These are phyloP conservation scores for Solanum dulcamara DNA, from an alignment of 257 asterid genomes.

Conservation along the genomic window DNA sequence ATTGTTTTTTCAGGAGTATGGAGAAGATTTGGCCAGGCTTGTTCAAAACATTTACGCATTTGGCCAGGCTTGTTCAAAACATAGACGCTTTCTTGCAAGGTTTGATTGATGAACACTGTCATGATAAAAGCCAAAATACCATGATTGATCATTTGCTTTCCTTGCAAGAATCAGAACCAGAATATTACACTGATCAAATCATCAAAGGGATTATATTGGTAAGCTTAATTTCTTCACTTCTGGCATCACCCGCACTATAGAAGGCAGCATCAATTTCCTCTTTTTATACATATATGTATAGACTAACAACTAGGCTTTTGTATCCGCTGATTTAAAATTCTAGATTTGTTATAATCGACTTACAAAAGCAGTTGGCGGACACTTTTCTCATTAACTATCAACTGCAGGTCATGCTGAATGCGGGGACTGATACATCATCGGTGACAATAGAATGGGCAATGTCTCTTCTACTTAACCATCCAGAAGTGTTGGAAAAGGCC, in stretches of 20 bases:
- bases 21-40: conserved; percentile 21
- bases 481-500: conserved; percentile 32
- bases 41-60: neutral
- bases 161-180: conserved; percentile 43
- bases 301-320: neutral
- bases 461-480: conserved; percentile 47
- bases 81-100: conserved; percentile 39
- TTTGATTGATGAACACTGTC: conserved; percentile 31
- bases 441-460: conserved; percentile 59
- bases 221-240: neutral
- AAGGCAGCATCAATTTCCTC: neutral
- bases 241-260: neutral
- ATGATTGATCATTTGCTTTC: conserved; percentile 51
- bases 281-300: neutral
- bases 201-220: conserved; percentile 45
- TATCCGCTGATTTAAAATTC: neutral
- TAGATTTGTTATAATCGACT: neutral
- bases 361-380: neutral
- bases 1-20: neutral
- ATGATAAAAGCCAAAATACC: neutral
- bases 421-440: conserved; percentile 42
- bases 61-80: conserved; percentile 2
- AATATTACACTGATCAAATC: conserved; percentile 33
- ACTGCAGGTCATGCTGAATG: conserved; percentile 30
- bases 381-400: neutral